phyloP scores from a whole-genome alignment of 2,329 filamentous ascomycete genomes.

The Calonectria pseudoreteaudii region DNA sequence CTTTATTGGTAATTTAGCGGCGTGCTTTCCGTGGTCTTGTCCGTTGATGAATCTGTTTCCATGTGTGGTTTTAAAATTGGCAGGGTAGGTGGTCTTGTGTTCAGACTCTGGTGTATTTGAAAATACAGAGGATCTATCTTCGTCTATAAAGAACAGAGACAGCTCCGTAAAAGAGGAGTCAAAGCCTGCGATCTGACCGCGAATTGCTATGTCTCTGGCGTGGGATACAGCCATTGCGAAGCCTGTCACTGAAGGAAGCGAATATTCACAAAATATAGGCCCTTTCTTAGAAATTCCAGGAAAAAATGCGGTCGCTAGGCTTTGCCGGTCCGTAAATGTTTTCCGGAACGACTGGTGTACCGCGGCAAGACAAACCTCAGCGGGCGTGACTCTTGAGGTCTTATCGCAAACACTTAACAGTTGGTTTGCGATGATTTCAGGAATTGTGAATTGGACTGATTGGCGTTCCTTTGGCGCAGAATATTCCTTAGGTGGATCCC shows the following conservation, averaged over 20 bases:
- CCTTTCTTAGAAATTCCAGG: not conserved
- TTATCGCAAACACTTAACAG: not conserved
- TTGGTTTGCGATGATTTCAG: not conserved
- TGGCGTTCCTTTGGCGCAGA: not conserved
- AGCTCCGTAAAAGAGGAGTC: not conserved
- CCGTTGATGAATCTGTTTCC: not conserved
- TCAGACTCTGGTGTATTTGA: not conserved
- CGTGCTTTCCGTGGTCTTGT: not conserved
- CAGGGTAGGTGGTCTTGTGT: not conserved
- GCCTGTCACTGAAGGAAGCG: not conserved
- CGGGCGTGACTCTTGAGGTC: not conserved
- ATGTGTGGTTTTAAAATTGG: not conserved
- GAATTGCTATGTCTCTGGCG: not conserved
- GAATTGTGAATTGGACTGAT: not conserved
- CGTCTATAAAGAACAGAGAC: not conserved
- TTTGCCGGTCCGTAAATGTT: not conserved
- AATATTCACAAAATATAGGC: not conserved
- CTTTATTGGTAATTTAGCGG: not conserved
- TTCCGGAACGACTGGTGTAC: conserved; percentile 5
- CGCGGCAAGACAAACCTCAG: conserved; percentile 6
- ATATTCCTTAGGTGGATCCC: not conserved
- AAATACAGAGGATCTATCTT: not conserved
- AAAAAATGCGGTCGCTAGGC: not conserved
- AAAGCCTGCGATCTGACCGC: not conserved
- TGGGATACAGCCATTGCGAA: not conserved